Evolutionary conservation across 768 basidiomycete genomes (phyloP).

Genomic region (Rhodotorula toruloides): DNA sequence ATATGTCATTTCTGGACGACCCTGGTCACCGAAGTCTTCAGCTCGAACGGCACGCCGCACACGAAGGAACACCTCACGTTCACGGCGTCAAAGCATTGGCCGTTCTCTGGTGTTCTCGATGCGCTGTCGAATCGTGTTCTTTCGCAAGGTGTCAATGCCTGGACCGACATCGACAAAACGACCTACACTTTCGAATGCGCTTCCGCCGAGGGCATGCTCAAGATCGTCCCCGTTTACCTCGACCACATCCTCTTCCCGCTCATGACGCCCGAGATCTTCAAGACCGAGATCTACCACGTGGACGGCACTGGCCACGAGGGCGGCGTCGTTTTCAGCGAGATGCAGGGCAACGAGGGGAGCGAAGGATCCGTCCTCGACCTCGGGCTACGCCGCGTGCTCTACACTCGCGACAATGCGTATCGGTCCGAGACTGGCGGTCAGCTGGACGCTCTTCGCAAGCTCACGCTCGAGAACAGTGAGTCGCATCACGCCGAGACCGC

Average conservation of each 20-base stretch:
- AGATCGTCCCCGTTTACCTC: slow-evolving; percentile 64
- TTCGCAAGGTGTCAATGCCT: slow-evolving; percentile 76
- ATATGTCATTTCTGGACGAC: slow-evolving; percentile 2
- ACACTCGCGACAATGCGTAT: slow-evolving; percentile 77
- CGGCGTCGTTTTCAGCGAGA: slow-evolving; percentile 54
- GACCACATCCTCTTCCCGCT: slow-evolving; percentile 97
- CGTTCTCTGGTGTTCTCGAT: slow-evolving; percentile 87
- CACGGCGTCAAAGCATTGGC: slow-evolving; percentile 84
- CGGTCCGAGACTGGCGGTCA: slow-evolving; percentile 94
- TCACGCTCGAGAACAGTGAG: slow-evolving; percentile 81
- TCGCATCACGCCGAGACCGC: background rate
- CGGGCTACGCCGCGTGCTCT: slow-evolving; percentile 54
- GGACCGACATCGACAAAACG: slow-evolving; percentile 56
- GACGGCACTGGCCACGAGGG: slow-evolving; percentile 83
- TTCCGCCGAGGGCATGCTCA: slow-evolving; percentile 69
- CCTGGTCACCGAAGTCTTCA: slow-evolving; percentile 33
- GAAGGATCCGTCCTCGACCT: slow-evolving; percentile 78
- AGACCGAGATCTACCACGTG: slow-evolving; percentile 70
- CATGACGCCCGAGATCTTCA: slow-evolving; percentile 66
- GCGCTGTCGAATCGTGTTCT: slow-evolving; percentile 91
- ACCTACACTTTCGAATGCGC: slow-evolving; percentile 86
- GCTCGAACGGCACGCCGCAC: slow-evolving; percentile 76
- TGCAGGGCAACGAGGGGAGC: slow-evolving; percentile 92
- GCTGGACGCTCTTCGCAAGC: slow-evolving; percentile 77
- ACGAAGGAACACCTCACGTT: slow-evolving; percentile 92